Evolutionary conservation across 2,329 filamentous ascomycete genomes (phyloP).

Genomic region (Leptographium galeiforme): DNA sequence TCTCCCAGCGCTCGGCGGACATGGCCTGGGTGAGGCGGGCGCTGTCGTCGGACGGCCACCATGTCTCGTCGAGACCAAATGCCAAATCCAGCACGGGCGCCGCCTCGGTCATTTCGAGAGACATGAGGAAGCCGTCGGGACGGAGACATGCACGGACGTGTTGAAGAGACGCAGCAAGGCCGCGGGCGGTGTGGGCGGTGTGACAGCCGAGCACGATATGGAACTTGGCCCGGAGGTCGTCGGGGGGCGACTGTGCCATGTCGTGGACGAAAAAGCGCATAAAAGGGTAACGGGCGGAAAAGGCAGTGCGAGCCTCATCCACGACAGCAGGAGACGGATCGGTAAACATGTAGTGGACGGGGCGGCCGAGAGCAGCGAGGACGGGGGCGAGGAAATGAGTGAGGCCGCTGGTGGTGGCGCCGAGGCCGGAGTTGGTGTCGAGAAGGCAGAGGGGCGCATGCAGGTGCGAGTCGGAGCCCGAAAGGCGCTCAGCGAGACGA

Average conservation of each 20-base stretch:
- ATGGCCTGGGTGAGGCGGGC: constrained; percentile 12
- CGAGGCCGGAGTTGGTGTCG: constrained; percentile 19
- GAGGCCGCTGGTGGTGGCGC: constrained; percentile 21
- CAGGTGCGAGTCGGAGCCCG: not conserved
- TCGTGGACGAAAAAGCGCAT: constrained; percentile 19
- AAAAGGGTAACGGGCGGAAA: constrained; percentile 10
- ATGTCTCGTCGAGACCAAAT: constrained; percentile 23
- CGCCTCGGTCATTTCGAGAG: constrained; percentile 20
- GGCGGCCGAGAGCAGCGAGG: constrained; percentile 14
- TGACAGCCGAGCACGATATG: constrained; percentile 21
- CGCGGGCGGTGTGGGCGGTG: constrained; percentile 21
- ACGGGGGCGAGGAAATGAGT: constrained; percentile 12
- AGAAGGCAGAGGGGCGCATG: constrained; percentile 16
- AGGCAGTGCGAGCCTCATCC: constrained; percentile 15
- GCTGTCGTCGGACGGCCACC: constrained; percentile 24
- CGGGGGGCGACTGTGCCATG: constrained; percentile 15
- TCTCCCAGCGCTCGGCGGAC: constrained; percentile 13
- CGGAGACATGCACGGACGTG: constrained; percentile 16
- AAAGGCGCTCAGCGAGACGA: not conserved
- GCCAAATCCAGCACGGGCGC: constrained; percentile 20
- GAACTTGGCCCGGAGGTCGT: constrained; percentile 14
- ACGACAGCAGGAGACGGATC: constrained; percentile 23
- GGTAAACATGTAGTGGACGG: constrained; percentile 25
- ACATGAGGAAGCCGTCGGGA: constrained; percentile 19
- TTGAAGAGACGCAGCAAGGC: constrained; percentile 9